phyloP scores from a whole-genome alignment of 208 protist species.

The Porcisia deanei region DNA sequence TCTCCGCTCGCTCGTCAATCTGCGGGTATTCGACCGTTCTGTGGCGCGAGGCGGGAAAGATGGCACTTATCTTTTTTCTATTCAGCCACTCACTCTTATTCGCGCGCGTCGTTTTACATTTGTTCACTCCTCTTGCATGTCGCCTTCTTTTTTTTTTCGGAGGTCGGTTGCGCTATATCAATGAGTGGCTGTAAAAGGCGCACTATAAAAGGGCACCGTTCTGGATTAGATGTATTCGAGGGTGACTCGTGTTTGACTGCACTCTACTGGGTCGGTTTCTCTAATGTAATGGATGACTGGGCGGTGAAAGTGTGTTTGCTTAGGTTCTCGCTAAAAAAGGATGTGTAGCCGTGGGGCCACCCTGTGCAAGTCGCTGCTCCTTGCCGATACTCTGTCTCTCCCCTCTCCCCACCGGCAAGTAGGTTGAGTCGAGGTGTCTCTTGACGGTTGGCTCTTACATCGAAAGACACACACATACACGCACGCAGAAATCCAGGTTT shows the following conservation, averaged over 20 bases:
- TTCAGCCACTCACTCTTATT: not conserved
- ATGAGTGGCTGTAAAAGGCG: not conserved
- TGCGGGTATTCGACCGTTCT: not conserved
- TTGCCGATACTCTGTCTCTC: not conserved
- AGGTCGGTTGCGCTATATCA: not conserved
- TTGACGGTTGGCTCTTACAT: not conserved
- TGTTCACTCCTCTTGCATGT: not conserved
- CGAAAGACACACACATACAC: not conserved
- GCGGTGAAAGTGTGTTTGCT: not conserved
- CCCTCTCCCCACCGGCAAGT: not conserved
- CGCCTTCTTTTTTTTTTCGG: not conserved
- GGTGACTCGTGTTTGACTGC: constrained; percentile 1
- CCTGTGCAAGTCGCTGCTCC: not conserved
- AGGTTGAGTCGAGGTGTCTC: not conserved
- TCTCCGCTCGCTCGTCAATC: not conserved
- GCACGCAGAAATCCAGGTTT: not conserved
- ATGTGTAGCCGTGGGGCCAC: not conserved
- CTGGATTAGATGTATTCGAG: not conserved
- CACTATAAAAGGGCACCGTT: not conserved
- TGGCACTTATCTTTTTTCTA: not conserved
- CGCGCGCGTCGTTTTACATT: not conserved
- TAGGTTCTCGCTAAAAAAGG: not conserved
- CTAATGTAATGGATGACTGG: not conserved
- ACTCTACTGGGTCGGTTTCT: not conserved
- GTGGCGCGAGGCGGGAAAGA: not conserved